Conservation (phyloP, 2,329 filamentous ascomycete genomes). For the Gaeumannomyces sp. region DNA sequence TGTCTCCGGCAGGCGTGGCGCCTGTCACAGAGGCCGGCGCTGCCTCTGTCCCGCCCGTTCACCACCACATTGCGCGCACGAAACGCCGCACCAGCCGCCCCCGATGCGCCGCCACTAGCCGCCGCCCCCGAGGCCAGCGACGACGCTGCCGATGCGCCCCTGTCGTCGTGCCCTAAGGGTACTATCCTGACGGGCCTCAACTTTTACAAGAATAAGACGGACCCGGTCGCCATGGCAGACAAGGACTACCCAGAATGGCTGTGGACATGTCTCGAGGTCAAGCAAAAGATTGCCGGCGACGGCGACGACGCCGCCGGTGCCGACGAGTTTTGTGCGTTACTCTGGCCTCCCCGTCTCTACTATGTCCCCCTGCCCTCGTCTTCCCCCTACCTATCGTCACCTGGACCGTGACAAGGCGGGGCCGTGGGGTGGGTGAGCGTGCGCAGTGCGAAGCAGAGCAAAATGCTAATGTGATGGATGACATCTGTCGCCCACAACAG, state of each 20-base stretch:
- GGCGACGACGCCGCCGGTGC: constrained; percentile 51
- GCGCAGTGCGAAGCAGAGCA: not conserved
- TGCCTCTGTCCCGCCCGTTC: constrained; percentile 29
- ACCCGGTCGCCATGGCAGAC: constrained; percentile 69
- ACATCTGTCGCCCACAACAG: constrained; percentile 32
- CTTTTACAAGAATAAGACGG: constrained; percentile 65
- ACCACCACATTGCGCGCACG: constrained; percentile 30
- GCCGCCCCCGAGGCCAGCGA: constrained; percentile 19
- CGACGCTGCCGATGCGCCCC: constrained; percentile 18
- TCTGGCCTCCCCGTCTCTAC: not conserved
- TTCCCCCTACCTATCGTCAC: not conserved
- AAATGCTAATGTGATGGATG: not conserved
- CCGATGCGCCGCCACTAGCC: constrained; percentile 14
- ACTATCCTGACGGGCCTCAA: constrained; percentile 69
- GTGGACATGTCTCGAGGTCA: constrained; percentile 63
- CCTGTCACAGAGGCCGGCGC: constrained; percentile 21
- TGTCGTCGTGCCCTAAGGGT: constrained; percentile 57
- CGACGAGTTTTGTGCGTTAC: constrained; percentile 73
- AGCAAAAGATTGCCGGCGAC: constrained; percentile 42
- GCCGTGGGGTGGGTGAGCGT: no score
- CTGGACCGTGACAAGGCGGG: no score
- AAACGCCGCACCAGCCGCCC: constrained; percentile 26
- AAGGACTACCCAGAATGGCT: constrained; percentile 76
- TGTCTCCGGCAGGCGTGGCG: constrained; percentile 44
- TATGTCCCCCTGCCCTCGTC: not conserved